Percentiles rank a stretch among this genome's conserved stretches.
Evolutionary conservation across 2,329 filamentous ascomycete species (phyloP).

Genomic region (Ophiostoma angusticollis): DNA sequence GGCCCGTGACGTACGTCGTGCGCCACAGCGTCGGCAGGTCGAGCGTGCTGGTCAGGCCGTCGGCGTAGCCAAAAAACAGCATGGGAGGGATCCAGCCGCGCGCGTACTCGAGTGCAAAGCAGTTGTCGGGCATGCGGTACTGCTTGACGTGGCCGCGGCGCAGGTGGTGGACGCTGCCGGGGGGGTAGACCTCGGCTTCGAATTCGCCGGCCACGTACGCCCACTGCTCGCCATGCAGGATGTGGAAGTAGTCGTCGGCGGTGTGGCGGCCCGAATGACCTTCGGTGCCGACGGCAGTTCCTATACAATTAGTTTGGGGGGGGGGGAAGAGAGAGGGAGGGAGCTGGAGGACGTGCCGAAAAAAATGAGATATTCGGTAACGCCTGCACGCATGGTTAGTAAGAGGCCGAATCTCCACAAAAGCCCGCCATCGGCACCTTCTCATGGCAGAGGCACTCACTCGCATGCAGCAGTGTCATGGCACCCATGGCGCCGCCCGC

Average conservation of each 20-base stretch:
- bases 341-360: slow-evolving; percentile 40
- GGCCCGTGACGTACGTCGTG: slow-evolving; percentile 60
- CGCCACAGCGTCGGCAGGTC: slow-evolving; percentile 77
- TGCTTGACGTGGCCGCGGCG: slow-evolving; percentile 61
- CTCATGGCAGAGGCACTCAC: slow-evolving; percentile 33
- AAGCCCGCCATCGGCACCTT: too few species aligned
- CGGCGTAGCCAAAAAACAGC: slow-evolving; percentile 80
- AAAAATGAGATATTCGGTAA: slow-evolving; percentile 85
- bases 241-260: slow-evolving; percentile 90
- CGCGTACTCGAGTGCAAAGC: slow-evolving; percentile 75
- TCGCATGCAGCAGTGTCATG: slow-evolving; percentile 84
- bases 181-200: slow-evolving; percentile 55
- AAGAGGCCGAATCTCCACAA: neutral
- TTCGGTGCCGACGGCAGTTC: slow-evolving; percentile 71
- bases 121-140: slow-evolving; percentile 65
- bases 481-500: slow-evolving; percentile 83
- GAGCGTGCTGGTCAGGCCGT: slow-evolving; percentile 66
- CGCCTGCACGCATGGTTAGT: slow-evolving; percentile 28
- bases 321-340: neutral
- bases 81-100: slow-evolving; percentile 87
- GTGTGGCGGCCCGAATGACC: slow-evolving; percentile 82
- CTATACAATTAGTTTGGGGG: slow-evolving; percentile 15
- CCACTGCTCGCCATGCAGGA: slow-evolving; percentile 64
- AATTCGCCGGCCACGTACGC: slow-evolving; percentile 60
- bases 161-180: slow-evolving; percentile 60